phyloP scores from a whole-genome alignment of 31 red algal species.

The Asparagopsis taxiformis region DNA sequence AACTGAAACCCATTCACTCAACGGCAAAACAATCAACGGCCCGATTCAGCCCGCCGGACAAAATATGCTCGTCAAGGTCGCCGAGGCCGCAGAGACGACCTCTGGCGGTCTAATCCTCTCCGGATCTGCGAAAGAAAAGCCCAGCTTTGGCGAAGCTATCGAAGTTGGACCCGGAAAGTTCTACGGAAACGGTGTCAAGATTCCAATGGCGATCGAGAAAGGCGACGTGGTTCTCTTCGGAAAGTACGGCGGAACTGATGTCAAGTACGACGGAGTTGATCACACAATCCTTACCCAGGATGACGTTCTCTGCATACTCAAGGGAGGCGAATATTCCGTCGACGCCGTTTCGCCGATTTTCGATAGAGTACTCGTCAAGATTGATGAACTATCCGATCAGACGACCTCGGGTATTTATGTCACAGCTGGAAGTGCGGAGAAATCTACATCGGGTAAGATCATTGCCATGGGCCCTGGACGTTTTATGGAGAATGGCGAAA shows the following conservation, averaged over 20 bases:
- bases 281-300: conserved; percentile 89
- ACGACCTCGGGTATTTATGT: conserved; percentile 82
- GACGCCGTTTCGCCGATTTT: conserved; percentile 70
- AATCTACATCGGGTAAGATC: conserved; percentile 71
- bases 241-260: conserved; percentile 85
- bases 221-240: conserved; percentile 90
- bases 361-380: conserved; percentile 83
- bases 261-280: conserved; percentile 83
- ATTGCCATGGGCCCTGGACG: conserved; percentile 86
- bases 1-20: conserved; percentile 51
- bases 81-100: conserved; percentile 72
- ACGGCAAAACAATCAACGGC: conserved; percentile 56
- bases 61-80: conserved; percentile 80
- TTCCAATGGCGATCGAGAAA: conserved; percentile 75
- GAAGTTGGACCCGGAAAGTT: conserved; percentile 75
- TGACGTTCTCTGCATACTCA: conserved; percentile 86
- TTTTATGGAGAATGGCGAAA: conserved; percentile 87
- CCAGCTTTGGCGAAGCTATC: conserved; percentile 76
- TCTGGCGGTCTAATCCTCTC: conserved; percentile 83
- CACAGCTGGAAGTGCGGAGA: conserved; percentile 51
- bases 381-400: conserved; percentile 58
- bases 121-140: conserved; percentile 71
- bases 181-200: conserved; percentile 53
- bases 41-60: conserved; percentile 70
- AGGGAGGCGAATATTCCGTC: conserved; percentile 63